A percentile compares a stretch with the other conserved stretches of the same genome.
These are phyloP conservation scores for Mycena indigotica DNA, from an alignment of 768 basidiomycete genomes.

Conservation along the genomic window DNA sequence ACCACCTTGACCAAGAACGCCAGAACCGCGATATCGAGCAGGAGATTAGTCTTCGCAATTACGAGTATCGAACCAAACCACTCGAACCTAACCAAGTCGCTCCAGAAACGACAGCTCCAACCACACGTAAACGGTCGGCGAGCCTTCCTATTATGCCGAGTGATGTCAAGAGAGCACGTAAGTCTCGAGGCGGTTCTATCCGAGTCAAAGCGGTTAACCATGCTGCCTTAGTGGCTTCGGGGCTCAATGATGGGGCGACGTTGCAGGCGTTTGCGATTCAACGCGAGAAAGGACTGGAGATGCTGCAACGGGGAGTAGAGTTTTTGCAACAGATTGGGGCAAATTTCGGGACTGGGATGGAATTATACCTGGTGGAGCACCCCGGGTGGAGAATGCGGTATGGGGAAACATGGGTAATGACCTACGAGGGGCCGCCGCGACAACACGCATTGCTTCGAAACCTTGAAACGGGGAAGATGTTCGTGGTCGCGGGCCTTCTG, in stretches of 20 bases:
- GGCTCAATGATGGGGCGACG: background rate
- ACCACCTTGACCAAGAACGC: background rate
- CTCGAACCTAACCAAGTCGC: background rate
- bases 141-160: background rate
- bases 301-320: background rate
- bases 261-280: background rate
- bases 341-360: background rate
- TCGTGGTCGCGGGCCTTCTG: background rate
- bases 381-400: background rate
- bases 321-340: background rate
- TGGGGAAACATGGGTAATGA: no score
- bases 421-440: background rate
- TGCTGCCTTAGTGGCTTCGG: background rate
- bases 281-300: background rate
- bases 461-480: background rate
- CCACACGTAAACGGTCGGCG: background rate
- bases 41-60: background rate
- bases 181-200: background rate
- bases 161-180: background rate
- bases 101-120: background rate
- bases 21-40: background rate
- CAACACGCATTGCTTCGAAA: background rate
- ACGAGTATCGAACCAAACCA: background rate
- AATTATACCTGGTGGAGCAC: background rate
- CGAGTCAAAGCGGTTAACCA: background rate